Evolutionary conservation across 352 stramenopile genomes (phyloP).

Genomic region (Pythium sp.): DNA sequence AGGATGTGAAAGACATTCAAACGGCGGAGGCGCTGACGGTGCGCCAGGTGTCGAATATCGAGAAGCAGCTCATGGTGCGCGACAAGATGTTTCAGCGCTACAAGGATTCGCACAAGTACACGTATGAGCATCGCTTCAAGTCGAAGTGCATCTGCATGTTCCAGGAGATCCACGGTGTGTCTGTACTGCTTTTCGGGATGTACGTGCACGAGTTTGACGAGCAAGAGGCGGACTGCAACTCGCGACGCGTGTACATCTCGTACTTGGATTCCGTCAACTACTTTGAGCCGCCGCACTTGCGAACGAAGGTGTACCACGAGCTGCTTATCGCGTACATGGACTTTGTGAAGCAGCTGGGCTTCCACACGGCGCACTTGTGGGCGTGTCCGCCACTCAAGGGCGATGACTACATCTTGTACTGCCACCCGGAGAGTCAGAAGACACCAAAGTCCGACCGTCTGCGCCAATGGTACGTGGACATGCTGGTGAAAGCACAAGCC

Average conservation of each 20-base stretch:
- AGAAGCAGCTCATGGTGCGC: conserved; percentile 93
- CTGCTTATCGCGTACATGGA: conserved; percentile 98
- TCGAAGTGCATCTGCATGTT: conserved; percentile 99
- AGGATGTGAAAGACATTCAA: conserved; percentile 83
- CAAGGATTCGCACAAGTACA: conserved; percentile 89
- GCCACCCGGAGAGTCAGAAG: conserved; percentile 98
- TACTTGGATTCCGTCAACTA: conserved; percentile 99
- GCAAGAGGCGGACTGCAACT: conserved; percentile 94
- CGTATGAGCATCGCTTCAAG: conserved; percentile 89
- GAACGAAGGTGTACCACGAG: conserved; percentile 99
- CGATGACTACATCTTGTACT: conserved; percentile 99
- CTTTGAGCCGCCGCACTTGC: conserved; percentile 94
- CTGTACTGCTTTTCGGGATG: conserved; percentile 99
- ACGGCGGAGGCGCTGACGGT: conserved; percentile 93
- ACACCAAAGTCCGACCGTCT: conserved; percentile 98
- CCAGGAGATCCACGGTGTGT: conserved; percentile 99
- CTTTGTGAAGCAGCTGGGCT: conserved; percentile 96
- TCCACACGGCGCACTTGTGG: conserved; percentile 98
- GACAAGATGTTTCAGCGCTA: conserved; percentile 95
- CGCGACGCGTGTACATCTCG: conserved; percentile 95
- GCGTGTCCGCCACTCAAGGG: conserved; percentile 98
- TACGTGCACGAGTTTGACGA: conserved; percentile 99
- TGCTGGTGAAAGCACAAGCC: conserved; percentile 84
- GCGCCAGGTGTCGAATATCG: conserved; percentile 95
- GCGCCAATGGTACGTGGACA: conserved; percentile 93